Percentiles rank a stretch among this genome's conserved stretches.
phyloP scores from a whole-genome alignment of 1,284 basidiomycete genomes.

The Mycosarcoma maydis region DNA sequence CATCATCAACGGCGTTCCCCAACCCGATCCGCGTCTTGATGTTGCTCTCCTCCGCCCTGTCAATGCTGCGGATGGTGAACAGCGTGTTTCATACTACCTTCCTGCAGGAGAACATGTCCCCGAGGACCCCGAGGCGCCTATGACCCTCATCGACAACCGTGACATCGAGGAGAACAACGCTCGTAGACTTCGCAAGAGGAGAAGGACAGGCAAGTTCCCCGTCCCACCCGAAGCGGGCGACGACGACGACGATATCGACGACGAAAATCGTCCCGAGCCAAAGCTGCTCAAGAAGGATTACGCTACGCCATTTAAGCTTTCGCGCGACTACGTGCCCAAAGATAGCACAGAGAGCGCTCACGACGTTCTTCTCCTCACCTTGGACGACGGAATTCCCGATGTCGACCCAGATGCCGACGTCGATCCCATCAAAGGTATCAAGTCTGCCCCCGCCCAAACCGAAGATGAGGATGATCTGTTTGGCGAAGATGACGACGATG shows the following conservation, averaged over 20 bases:
- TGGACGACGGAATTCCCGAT: conserved; percentile 59
- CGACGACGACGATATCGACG: conserved; percentile 10
- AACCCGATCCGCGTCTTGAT: conserved; percentile 55
- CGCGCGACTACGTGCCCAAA: conserved; percentile 57
- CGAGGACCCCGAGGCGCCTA: conserved; percentile 37
- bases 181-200: conserved; percentile 51
- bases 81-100: conserved; percentile 61
- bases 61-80: conserved; percentile 51
- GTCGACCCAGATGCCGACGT: conserved; percentile 48
- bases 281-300: conserved; percentile 42
- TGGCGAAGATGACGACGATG: conserved; percentile 36
- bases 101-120: conserved; percentile 54
- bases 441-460: conserved; percentile 16
- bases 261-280: conserved; percentile 10
- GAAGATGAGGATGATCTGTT: conserved; percentile 49
- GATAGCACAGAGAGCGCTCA: conserved; percentile 44
- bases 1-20: conserved; percentile 41
- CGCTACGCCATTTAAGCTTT: conserved; percentile 53
- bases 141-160: conserved; percentile 33
- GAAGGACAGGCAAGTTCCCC: conserved; percentile 56
- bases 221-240: conserved; percentile 17
- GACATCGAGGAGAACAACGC: conserved; percentile 50
- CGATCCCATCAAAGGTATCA: conserved; percentile 42
- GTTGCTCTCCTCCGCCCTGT: conserved; percentile 58
- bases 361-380: conserved; percentile 52